Percentiles rank a stretch among this genome's conserved stretches.
Evolutionary conservation across 306 rosid genomes (phyloP).

Genomic region (Fragaria nilgerrensis): DNA sequence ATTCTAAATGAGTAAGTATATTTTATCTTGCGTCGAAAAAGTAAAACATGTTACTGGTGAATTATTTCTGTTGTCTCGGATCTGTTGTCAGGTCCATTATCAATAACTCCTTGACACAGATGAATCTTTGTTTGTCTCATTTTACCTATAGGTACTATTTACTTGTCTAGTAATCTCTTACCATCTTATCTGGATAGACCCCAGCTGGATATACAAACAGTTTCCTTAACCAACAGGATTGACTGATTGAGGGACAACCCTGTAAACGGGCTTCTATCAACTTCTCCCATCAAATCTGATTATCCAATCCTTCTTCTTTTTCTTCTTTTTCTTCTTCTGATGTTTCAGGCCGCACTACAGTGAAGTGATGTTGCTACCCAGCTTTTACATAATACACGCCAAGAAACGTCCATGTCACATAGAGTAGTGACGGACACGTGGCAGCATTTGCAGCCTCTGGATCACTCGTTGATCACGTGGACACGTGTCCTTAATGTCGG

Average conservation of each 20-base stretch:
- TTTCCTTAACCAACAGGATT: neutral
- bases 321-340: neutral
- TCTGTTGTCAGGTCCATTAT: neutral
- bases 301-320: neutral
- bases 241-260: neutral
- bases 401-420: conserved; percentile 4
- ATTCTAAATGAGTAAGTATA: no score
- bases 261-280: neutral
- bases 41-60: neutral
- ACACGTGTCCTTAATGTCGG: conserved; percentile 20
- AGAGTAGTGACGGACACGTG: conserved; percentile 5
- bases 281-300: neutral
- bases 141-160: neutral
- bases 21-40: neutral
- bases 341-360: neutral
- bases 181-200: neutral
- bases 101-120: neutral
- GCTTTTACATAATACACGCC: neutral
- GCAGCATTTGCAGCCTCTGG: conserved; percentile 15
- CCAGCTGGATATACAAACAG: neutral
- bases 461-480: conserved; percentile 6
- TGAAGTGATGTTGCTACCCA: neutral
- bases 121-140: neutral
- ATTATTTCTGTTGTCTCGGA: neutral
- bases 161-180: neutral